These are phyloP conservation scores for Scortechinia acanthostroma DNA, from an alignment of 2,329 filamentous ascomycete genomes.

Conservation along the genomic window DNA sequence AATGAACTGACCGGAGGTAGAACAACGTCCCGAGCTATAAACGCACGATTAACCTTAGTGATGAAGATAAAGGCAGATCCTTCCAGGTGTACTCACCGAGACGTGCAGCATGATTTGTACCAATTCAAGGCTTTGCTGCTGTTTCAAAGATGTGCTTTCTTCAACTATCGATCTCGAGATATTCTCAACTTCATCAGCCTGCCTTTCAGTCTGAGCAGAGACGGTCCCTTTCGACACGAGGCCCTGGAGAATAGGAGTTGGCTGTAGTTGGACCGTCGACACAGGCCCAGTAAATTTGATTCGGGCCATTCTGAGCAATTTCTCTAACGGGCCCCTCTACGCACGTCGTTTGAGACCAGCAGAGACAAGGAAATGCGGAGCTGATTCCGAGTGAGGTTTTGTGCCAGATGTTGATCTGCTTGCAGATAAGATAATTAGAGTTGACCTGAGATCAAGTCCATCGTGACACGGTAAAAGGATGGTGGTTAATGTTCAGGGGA, in stretches of 20 bases:
- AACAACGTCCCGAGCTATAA: conserved; percentile 20
- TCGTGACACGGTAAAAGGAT: too few species aligned
- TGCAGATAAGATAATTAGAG: too few species aligned
- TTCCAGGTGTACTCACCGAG: conserved; percentile 20
- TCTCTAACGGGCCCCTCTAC: too few species aligned
- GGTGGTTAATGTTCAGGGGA: too few species aligned
- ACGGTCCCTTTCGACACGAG: conserved; percentile 7
- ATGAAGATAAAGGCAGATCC: background rate
- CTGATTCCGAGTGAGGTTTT: too few species aligned
- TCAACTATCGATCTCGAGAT: conserved; percentile 4
- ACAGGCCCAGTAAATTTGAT: conserved; percentile 11
- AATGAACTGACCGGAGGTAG: conserved; percentile 17
- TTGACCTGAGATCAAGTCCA: too few species aligned
- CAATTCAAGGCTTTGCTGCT: conserved; percentile 33
- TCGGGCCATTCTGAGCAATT: conserved; percentile 12
- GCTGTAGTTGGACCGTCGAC: conserved; percentile 8
- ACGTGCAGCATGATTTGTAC: conserved; percentile 36
- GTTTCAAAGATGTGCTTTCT: conserved; percentile 13
- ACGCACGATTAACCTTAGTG: too few species aligned
- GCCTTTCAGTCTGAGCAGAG: conserved; percentile 5
- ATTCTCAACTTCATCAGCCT: conserved; percentile 6
- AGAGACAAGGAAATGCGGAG: too few species aligned
- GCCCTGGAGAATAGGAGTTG: conserved; percentile 5
- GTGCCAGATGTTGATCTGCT: too few species aligned
- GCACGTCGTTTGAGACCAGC: too few species aligned